Evolutionary conservation across 495 filamentous ascomycete species (phyloP).

Genomic region (Aspergillus sparsus): DNA sequence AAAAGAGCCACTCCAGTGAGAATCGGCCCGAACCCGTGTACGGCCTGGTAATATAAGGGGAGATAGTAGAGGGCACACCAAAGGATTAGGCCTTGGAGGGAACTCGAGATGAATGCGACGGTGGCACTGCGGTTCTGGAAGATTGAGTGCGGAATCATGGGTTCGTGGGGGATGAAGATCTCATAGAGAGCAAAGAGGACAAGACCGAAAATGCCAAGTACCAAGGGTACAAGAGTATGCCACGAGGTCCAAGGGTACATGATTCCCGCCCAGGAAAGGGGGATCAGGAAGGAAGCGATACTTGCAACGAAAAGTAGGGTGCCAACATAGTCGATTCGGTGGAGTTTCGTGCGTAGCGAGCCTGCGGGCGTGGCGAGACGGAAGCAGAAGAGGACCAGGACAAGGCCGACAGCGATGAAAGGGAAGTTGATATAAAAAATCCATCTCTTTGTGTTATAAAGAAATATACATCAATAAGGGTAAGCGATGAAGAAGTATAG

Average conservation of each 20-base stretch:
- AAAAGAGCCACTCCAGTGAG: constrained; percentile 50
- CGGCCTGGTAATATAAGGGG: constrained; percentile 54
- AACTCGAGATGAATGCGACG: constrained; percentile 43
- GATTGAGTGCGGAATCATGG: constrained; percentile 50
- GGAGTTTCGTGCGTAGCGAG: constrained; percentile 33
- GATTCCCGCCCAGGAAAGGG: constrained; percentile 56
- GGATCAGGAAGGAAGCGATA: constrained; percentile 50
- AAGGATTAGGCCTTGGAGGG: constrained; percentile 53
- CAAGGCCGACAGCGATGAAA: constrained; percentile 49
- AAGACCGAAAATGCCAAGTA: constrained; percentile 24
- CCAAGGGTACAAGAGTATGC: constrained; percentile 47
- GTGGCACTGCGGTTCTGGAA: constrained; percentile 52
- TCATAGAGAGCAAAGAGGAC: constrained; percentile 26
- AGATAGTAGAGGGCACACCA: constrained; percentile 52
- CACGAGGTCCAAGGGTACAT: constrained; percentile 54
- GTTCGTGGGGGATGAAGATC: constrained; percentile 34
- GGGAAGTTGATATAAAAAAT: constrained; percentile 69
- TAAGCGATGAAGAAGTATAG: neutral
- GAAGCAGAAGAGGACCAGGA: constrained; percentile 53
- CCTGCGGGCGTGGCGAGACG: constrained; percentile 29
- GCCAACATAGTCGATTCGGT: constrained; percentile 58
- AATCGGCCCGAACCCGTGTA: constrained; percentile 50
- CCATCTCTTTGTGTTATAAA: constrained; percentile 45
- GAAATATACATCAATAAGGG: neutral
- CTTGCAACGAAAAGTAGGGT: constrained; percentile 50